These are phyloP conservation scores for Cucurbitaria berberidis DNA, from an alignment of 2,329 filamentous ascomycete species.

Conservation along the genomic window DNA sequence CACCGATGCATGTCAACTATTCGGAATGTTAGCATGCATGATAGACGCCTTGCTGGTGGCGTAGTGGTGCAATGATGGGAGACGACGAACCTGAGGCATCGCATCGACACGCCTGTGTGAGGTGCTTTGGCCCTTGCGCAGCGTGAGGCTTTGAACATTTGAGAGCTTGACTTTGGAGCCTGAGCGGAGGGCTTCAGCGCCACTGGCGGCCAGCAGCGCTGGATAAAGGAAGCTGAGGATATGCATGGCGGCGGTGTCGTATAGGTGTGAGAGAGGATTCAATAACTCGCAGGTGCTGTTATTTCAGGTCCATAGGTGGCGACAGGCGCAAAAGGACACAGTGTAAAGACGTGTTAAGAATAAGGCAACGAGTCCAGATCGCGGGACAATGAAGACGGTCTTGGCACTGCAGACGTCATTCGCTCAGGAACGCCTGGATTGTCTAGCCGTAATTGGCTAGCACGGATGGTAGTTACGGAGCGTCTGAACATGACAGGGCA, in stretches of 20 bases:
- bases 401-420: conserved; percentile 16
- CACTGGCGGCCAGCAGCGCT: conserved; percentile 39
- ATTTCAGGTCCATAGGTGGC: conserved; percentile 22
- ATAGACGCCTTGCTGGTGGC: not conserved
- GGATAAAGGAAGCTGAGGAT: conserved; percentile 36
- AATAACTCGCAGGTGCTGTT: not conserved
- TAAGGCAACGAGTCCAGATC: conserved; percentile 23
- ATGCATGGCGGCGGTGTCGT: conserved; percentile 34
- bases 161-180: conserved; percentile 64
- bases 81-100: conserved; percentile 62
- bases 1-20: conserved; percentile 76
- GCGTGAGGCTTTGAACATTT: conserved; percentile 77
- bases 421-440: conserved; percentile 3
- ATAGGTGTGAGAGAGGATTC: not conserved
- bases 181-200: conserved; percentile 42
- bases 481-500: not conserved
- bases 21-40: conserved; percentile 13
- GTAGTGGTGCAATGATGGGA: not conserved
- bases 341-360: conserved; percentile 14
- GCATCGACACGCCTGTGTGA: conserved; percentile 76
- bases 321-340: conserved; percentile 32
- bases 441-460: not conserved
- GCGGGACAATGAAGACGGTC: conserved; percentile 12
- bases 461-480: not conserved
- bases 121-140: conserved; percentile 72